These are phyloP conservation scores for Haplosporangium sp. DNA, from an alignment of 371 early-diverging fungal species.

Conservation along the genomic window DNA sequence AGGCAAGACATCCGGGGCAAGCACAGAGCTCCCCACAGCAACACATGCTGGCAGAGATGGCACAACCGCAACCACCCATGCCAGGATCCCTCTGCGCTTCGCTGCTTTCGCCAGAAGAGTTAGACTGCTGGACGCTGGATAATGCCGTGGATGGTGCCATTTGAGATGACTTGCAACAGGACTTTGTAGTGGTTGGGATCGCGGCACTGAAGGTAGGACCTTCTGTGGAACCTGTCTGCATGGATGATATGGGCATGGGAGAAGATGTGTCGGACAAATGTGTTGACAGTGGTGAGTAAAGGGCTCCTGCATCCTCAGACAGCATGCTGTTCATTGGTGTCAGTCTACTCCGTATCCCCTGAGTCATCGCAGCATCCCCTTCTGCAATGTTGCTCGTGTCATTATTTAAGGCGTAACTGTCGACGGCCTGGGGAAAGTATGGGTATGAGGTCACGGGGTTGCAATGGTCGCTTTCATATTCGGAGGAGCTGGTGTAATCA, in stretches of 20 bases:
- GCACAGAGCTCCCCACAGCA: conserved; percentile 54
- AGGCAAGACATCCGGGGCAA: conserved; percentile 54
- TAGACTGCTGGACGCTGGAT: conserved; percentile 3
- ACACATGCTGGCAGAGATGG: conserved; percentile 49
- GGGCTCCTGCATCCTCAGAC: conserved; percentile 10
- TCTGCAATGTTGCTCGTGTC: conserved; percentile 36
- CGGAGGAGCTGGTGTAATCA: conserved; percentile 45
- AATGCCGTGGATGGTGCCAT: neutral
- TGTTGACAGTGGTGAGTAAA: conserved; percentile 7
- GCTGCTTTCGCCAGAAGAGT: conserved; percentile 1
- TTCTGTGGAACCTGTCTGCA: neutral
- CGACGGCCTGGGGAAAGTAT: conserved; percentile 19
- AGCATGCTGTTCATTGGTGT: conserved; percentile 2
- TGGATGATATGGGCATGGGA: neutral
- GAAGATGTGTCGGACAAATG: conserved; percentile 8
- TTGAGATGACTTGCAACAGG: conserved; percentile 20
- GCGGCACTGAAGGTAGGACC: neutral
- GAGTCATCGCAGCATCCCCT: neutral
- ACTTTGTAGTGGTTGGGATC: conserved; percentile 5
- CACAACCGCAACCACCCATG: conserved; percentile 38
- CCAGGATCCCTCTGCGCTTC: neutral
- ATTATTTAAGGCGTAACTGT: conserved; percentile 25
- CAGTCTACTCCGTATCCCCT: neutral
- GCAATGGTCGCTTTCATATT: conserved; percentile 41
- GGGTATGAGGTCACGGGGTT: conserved; percentile 20